Percentiles rank a stretch among this genome's conserved stretches.
These are phyloP conservation scores for Globisporangium barbulae DNA, from an alignment of 352 stramenopile species.

Conservation along the genomic window DNA sequence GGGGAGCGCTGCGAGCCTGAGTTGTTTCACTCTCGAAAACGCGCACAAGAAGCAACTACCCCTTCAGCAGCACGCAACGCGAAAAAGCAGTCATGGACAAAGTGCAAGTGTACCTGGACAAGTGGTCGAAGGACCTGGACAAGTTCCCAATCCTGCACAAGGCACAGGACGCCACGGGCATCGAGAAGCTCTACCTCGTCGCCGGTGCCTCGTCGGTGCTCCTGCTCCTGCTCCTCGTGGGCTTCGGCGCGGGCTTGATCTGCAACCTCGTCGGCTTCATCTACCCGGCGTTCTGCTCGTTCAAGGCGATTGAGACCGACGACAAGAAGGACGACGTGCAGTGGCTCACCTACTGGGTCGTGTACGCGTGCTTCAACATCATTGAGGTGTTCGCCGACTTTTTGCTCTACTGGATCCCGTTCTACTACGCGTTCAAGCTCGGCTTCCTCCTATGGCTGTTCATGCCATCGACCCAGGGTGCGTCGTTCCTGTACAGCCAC, in stretches of 20 bases:
- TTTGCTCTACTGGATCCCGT: conserved; percentile 97
- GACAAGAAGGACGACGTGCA: conserved; percentile 83
- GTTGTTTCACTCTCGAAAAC: conserved; percentile 19
- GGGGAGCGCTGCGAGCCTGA: conserved; percentile 5
- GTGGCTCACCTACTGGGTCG: conserved; percentile 97
- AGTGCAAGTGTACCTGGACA: conserved; percentile 81
- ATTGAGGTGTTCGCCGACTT: conserved; percentile 96
- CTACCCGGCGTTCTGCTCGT: conserved; percentile 82
- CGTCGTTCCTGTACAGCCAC: conserved; percentile 94
- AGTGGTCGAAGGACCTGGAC: conserved; percentile 84
- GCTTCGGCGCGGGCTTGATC: conserved; percentile 83
- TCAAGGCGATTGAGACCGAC: conserved; percentile 81
- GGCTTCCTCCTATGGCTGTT: conserved; percentile 97
- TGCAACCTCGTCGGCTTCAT: conserved; percentile 83
- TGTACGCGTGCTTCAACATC: conserved; percentile 97
- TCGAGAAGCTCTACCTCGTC: conserved; percentile 89
- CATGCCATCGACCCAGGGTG: conserved; percentile 94
- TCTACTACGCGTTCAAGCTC: conserved; percentile 98
- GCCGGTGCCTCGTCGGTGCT: conserved; percentile 51
- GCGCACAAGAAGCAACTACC: conserved; percentile 3
- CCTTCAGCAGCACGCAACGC: not conserved
- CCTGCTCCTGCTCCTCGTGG: conserved; percentile 77
- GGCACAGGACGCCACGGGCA: conserved; percentile 75
- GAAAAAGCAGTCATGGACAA: conserved; percentile 56
- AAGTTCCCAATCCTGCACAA: conserved; percentile 77